Conservation (phyloP, 352 stramenopile species). For the Globisporangium viniferum region DNA sequence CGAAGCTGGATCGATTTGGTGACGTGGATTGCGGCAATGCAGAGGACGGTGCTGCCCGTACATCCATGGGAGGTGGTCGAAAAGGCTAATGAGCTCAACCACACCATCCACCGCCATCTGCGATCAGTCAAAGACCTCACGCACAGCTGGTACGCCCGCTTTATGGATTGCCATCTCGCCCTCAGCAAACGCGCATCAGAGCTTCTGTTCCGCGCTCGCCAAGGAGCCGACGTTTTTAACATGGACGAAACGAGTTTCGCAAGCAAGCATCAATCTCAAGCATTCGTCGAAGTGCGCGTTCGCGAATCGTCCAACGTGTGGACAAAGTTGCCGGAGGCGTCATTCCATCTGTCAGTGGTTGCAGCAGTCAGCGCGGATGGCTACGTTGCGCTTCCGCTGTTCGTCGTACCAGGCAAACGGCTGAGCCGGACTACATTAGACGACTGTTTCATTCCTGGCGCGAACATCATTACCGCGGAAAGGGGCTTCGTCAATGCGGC, state of each 20-base stretch:
- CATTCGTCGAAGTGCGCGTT: not conserved
- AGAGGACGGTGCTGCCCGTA: not conserved
- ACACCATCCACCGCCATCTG: no score
- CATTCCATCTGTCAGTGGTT: not conserved
- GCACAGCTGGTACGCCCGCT: not conserved
- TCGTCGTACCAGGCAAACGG: not conserved
- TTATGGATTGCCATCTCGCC: not conserved
- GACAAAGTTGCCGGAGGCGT: not conserved
- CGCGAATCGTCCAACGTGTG: not conserved
- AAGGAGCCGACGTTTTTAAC: not conserved
- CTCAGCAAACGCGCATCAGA: not conserved
- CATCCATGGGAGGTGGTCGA: not conserved
- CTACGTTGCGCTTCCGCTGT: not conserved
- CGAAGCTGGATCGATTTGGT: not conserved
- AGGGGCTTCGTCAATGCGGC: not conserved
- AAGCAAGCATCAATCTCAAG: not conserved
- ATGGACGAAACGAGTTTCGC: not conserved
- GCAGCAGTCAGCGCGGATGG: not conserved
- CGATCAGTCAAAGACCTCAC: not conserved
- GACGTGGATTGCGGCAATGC: not conserved
- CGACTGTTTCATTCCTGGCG: not conserved
- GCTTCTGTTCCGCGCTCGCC: not conserved
- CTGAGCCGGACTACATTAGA: not conserved
- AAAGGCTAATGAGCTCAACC: no score
- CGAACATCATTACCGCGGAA: not conserved